Conservation (phyloP, 2,329 filamentous ascomycete species). For the Penicillium digitatum region DNA sequence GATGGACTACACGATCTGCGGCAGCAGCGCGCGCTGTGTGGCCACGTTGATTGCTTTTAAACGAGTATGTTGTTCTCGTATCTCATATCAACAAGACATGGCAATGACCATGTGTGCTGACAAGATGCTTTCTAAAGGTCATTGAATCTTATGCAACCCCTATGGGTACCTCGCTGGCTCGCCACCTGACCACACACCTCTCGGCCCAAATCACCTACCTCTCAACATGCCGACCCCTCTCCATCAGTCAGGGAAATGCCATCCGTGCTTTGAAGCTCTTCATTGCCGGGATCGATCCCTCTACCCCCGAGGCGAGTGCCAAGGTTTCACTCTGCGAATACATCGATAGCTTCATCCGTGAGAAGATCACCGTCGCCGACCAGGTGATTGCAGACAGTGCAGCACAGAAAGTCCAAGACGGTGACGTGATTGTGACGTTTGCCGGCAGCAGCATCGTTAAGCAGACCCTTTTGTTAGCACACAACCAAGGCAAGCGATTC, state of each 20-base stretch:
- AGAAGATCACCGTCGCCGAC: conserved; percentile 83
- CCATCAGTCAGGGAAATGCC: conserved; percentile 94
- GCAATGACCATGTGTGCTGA: conserved; percentile 5
- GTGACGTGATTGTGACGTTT: conserved; percentile 81
- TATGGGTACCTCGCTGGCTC: conserved; percentile 73
- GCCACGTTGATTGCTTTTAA: conserved; percentile 88
- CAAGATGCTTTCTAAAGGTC: conserved; percentile 54
- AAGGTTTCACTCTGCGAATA: conserved; percentile 72
- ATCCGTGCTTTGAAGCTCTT: conserved; percentile 92
- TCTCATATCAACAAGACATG: not conserved
- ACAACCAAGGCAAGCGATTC: conserved; percentile 67
- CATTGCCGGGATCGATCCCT: conserved; percentile 85
- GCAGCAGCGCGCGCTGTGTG: conserved; percentile 82
- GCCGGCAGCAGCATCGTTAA: conserved; percentile 83
- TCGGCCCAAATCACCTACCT: conserved; percentile 95
- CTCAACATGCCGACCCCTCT: conserved; percentile 88
- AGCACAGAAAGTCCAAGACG: conserved; percentile 68
- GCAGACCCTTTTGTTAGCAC: conserved; percentile 71
- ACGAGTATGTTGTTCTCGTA: conserved; percentile 53
- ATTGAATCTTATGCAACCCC: conserved; percentile 92
- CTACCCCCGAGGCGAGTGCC: conserved; percentile 73
- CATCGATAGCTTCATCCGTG: conserved; percentile 86
- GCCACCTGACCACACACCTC: conserved; percentile 87
- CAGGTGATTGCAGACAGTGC: conserved; percentile 77
- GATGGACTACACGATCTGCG: conserved; percentile 80